phyloP scores from a whole-genome alignment of 2,329 filamentous ascomycete genomes.

The Fusarium abutilonis region DNA sequence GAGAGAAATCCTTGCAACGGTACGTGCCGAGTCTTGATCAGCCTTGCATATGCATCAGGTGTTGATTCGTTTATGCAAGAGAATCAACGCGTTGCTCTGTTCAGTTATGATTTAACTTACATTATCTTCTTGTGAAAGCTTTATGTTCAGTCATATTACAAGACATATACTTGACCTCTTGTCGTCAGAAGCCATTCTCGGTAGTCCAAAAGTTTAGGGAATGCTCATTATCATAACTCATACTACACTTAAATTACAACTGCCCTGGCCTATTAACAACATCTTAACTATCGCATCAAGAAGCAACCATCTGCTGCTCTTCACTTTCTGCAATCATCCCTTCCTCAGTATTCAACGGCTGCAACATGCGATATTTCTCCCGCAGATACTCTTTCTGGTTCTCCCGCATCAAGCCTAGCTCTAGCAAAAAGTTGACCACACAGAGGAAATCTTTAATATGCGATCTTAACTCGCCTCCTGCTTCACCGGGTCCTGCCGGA shows the following conservation, averaged over 20 bases:
- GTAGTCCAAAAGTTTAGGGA: not conserved
- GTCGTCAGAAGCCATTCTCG: too few relatives aligned
- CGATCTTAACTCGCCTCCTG: slow-evolving; percentile 56
- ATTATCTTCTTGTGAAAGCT: not conserved
- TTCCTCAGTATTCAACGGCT: slow-evolving; percentile 43
- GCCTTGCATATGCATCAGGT: not conserved
- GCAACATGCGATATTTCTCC: slow-evolving; percentile 52
- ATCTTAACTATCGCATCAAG: not conserved
- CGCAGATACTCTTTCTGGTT: slow-evolving; percentile 56
- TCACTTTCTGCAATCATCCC: slow-evolving; percentile 16
- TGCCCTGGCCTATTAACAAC: slow-evolving; percentile 13
- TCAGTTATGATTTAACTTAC: not conserved
- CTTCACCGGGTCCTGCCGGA: slow-evolving; percentile 53
- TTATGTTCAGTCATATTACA: not conserved
- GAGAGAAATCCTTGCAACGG: slow-evolving; percentile 13
- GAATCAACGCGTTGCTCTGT: not conserved
- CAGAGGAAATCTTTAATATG: slow-evolving; percentile 65
- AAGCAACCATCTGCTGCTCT: slow-evolving; percentile 20
- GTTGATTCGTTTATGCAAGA: not conserved
- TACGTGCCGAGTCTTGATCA: not conserved
- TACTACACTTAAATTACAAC: slow-evolving; percentile 5
- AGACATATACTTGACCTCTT: too few relatives aligned
- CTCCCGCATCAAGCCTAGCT: slow-evolving; percentile 58
- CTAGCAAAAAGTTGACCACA: slow-evolving; percentile 60
- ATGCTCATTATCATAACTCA: slow-evolving; percentile 16